Base-by-base conservation (phyloP, 306 rosid genomes). In the Oxytropis ochrocephala region DNA sequence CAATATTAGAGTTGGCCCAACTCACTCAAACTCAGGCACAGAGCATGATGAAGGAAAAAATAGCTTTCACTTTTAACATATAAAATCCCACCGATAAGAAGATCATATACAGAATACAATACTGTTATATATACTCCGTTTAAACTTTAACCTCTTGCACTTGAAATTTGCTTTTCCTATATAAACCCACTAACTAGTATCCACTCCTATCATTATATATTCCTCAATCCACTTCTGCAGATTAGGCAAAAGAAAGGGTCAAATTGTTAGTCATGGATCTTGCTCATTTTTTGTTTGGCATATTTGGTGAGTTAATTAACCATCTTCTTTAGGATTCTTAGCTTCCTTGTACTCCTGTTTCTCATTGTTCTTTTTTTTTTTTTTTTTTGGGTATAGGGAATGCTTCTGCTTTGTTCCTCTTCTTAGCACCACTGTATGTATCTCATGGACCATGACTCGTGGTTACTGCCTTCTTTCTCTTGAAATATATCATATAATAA, bases 321-420 rank as follows among this genome's bases (percentile, higher is more conserved):
- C 19, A 38, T 46, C n/a, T 50, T 41, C 11, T 64, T 27, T 4
- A 5, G 13, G 38, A 42, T 5, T 50, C 27, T 38, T 63, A 29
- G 19, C 29, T 8, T 51, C 43, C 14, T n/a, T 55, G 18, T 18
- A 42, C 6, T 71, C 71, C 61, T 55, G 72, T 51, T 60, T 64
- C 64, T 80, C 6, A 54, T 46, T 33, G 17, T 49, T 56, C 39
- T 49, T n/a, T 4, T 59, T 41, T 27, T 13, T 42, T 54, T 36
- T 21, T 2, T 24, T 24, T 3, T 24, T 24, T 24, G 29, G n/a
- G 8, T 67, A 18, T 83, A 94, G 99, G 99, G 41, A 94, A 94
- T 84, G 95, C 71, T 19, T 80, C 89, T 5, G 99, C 97, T 75
- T 67, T 94, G 58, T 94, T 94, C 84, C 99, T 94, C 85, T 94